These are phyloP conservation scores for Cytospora piceicola DNA, from an alignment of 2,329 filamentous ascomycete genomes.

Conservation along the genomic window DNA sequence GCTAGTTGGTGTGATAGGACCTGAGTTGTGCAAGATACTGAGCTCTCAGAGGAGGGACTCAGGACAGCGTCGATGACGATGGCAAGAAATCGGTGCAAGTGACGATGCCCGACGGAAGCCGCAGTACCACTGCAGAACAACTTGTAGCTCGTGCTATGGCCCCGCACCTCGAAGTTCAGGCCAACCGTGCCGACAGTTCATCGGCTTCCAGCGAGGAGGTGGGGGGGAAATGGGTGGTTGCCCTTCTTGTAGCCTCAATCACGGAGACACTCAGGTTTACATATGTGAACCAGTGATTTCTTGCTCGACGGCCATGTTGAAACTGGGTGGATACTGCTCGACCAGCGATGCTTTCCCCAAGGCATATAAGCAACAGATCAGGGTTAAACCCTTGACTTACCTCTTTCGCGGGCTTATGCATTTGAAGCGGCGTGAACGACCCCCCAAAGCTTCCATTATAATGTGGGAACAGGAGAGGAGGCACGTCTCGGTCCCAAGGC, in stretches of 20 bases:
- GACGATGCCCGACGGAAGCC: conserved; percentile 6
- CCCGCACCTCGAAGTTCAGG: conserved; percentile 1
- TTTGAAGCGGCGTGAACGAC: too few species aligned
- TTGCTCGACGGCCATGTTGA: too few species aligned
- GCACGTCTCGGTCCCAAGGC: too few species aligned
- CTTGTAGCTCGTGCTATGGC: background rate
- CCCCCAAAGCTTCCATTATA: too few species aligned
- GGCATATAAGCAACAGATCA: too few species aligned
- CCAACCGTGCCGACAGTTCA: background rate
- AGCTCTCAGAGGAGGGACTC: background rate
- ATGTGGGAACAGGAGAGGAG: too few species aligned
- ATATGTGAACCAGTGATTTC: background rate
- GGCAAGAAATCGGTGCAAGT: background rate
- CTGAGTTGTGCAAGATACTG: background rate
- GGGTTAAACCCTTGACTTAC: too few species aligned
- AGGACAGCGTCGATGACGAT: background rate
- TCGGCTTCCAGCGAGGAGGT: background rate
- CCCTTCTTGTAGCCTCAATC: background rate
- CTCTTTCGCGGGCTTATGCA: too few species aligned
- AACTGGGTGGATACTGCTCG: too few species aligned
- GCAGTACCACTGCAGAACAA: background rate
- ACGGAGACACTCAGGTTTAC: background rate
- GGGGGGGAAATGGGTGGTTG: too few species aligned
- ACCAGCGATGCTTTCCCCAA: too few species aligned
- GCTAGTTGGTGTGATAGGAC: background rate